Evolutionary conservation across 768 basidiomycete genomes (phyloP), one percentile per base, ranked within the genome.

Genomic region (Pulveroboletus sp.): DNA sequence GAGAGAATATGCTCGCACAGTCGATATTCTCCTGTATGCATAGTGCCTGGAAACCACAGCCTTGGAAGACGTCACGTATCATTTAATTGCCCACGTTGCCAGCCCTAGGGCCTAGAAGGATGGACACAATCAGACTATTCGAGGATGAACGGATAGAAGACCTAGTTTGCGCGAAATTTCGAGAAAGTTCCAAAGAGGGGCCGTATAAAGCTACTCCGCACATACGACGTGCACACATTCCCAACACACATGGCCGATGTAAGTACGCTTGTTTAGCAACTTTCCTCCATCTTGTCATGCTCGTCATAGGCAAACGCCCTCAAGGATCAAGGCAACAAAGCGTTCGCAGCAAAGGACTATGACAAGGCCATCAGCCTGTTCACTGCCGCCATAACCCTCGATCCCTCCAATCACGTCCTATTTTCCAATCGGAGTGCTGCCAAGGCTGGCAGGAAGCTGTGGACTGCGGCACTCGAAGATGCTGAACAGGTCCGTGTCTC

Each of bases 271-370:
- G 8, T 21, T 34, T 17, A 34, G 31, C 36, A 11, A 6, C n/a
- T 6, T 29, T 34, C 10, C n/a, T 24, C 25, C 43, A 7, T 42
- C 50, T 40, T 40, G 35, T 74, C 72, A 56, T 31, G 31, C 21
- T 42, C 29, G 10, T 38, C 35, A 12, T 51, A 79, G 78, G 75
- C 72, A 40, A 73, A 76, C 65, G 72, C 81, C 51, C 75, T 97
- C 56, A 97, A 97, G 75, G 89, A 91, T 63, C 82, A 82, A 63
- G 94, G 94, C 62, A 97, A 97, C 78, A 93, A 94, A 64, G 93
- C 94, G 19, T 97, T 97, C 71, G 77, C 88, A 33, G 90, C 90
- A 47, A 97, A 93, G 67, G 82, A 97, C 60, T 97, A 90, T 71
- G 85, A 90, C 72, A 82, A 78, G 59, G 94, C 94, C 7, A 89